Evolutionary conservation across 106 monocot species (phyloP), one percentile per base, ranked within the genome.

Genomic region (Apostasia ramifera): DNA sequence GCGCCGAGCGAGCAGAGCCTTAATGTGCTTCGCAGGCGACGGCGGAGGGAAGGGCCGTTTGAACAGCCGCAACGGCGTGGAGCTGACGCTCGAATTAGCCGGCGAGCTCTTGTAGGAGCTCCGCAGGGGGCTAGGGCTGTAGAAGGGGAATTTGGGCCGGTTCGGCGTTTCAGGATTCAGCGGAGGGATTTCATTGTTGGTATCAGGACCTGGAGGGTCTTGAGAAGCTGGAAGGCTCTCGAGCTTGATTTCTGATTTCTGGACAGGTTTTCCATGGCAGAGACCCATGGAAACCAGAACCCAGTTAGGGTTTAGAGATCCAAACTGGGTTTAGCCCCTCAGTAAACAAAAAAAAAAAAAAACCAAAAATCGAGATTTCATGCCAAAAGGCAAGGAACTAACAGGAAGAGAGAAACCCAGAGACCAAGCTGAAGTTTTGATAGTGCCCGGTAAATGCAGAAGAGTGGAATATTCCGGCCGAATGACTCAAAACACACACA

Each of bases 1-100:
- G n/a, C 86, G 66, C 40, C 93, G 83, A 2, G 80, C 89, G 2
- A 93, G 89, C 15, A 93, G 55, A 5, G 93, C 89, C 75, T 80
- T 83, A 40, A 93, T 93, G 84, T 93, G 93, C 83, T 93, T 93
- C 37, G 93, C 93, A 0, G 93, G 93, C 0, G 93, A 93, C 7
- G 93, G 89, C 5, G 93, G 93, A 11, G 88, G 92, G 78, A 93
- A 93, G 0, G 93, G 83, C 26, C 83, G 76, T 77, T 89, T 89
- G 63, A 89, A 79, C 11, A 83, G 41, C 55, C 80, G 78, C 13
- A 86, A 69, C 3, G 93, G 86, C 8, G 83, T 86, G 12, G 88
- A 80, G 60, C 39, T 82, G 6, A 70, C 58, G 48, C 88, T 88
- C 50, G 80, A 80, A 61, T 85, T 82, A 41, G 81, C 77, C 9